These are phyloP conservation scores for Moringa oleifera DNA, from an alignment of 345 rosid species.

Conservation along the genomic window DNA sequence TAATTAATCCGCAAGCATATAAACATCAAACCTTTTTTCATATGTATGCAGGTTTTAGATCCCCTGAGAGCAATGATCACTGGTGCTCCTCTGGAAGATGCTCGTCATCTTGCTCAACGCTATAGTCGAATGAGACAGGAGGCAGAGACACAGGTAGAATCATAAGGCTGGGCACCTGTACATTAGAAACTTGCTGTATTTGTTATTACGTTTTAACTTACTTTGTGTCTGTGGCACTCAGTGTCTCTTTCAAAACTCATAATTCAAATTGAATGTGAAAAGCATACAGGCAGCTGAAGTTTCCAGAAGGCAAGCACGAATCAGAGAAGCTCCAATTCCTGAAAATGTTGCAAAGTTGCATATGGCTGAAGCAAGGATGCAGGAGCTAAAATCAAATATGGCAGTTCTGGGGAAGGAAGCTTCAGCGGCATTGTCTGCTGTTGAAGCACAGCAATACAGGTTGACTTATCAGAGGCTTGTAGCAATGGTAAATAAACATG, in stretches of 20 bases:
- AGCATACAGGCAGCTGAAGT: constrained; percentile 72
- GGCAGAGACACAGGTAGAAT: constrained; percentile 81
- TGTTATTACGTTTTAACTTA: background rate
- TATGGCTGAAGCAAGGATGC: constrained; percentile 78
- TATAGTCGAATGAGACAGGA: constrained; percentile 99
- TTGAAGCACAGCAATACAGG: constrained; percentile 90
- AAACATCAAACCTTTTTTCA: background rate
- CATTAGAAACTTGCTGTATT: constrained; percentile 5
- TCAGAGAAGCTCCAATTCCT: constrained; percentile 75
- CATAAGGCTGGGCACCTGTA: constrained; percentile 7
- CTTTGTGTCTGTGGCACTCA: background rate
- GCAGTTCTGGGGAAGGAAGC: constrained; percentile 98
- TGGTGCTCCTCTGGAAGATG: constrained; percentile 84
- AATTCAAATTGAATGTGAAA: constrained; percentile 26
- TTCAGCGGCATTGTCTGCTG: constrained; percentile 90
- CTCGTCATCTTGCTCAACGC: constrained; percentile 97
- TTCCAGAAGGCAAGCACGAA: constrained; percentile 71
- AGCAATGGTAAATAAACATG: constrained; percentile 52
- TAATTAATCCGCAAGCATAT: background rate
- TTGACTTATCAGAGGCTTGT: constrained; percentile 90
- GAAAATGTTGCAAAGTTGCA: constrained; percentile 93
- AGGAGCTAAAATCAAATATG: constrained; percentile 83
- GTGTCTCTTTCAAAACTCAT: constrained; percentile 19
- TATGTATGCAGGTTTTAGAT: constrained; percentile 57
- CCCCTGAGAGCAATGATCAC: constrained; percentile 82